Percentiles rank a stretch among this genome's conserved stretches.
Conservation (phyloP, 2,329 filamentous ascomycete genomes). For the Hymenoscyphus repandus region DNA sequence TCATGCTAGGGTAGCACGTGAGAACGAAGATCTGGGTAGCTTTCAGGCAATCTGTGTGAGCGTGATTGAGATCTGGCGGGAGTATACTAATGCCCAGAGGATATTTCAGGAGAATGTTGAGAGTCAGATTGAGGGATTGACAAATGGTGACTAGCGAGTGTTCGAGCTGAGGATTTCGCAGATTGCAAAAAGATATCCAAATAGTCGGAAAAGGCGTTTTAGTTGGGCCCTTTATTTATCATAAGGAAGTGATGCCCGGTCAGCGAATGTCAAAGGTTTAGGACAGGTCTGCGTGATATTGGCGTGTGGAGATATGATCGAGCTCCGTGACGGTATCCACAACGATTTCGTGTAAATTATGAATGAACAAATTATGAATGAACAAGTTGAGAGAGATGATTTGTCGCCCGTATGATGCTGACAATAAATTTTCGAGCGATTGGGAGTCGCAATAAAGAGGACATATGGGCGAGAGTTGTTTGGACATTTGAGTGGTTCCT, state of each 20-base stretch:
- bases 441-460: no score
- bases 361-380: no score
- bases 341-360: no score
- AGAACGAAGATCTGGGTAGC: neutral
- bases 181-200: neutral
- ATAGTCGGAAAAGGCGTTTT: neutral
- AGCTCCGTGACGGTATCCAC: no score
- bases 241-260: no score
- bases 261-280: neutral
- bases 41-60: neutral
- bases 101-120: slow-evolving; percentile 1
- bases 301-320: no score
- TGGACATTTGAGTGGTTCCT: no score
- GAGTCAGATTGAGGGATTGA: neutral
- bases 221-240: no score
- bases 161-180: neutral
- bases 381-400: no score
- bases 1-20: slow-evolving; percentile 1
- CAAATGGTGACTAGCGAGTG: neutral
- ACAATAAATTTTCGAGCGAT: no score
- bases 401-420: no score
- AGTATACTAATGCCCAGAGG: neutral
- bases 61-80: slow-evolving; percentile 2
- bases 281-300: neutral
- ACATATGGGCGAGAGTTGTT: no score